phyloP scores from a whole-genome alignment of 2,329 filamentous ascomycete species.

The Fusarium marasasianum region DNA sequence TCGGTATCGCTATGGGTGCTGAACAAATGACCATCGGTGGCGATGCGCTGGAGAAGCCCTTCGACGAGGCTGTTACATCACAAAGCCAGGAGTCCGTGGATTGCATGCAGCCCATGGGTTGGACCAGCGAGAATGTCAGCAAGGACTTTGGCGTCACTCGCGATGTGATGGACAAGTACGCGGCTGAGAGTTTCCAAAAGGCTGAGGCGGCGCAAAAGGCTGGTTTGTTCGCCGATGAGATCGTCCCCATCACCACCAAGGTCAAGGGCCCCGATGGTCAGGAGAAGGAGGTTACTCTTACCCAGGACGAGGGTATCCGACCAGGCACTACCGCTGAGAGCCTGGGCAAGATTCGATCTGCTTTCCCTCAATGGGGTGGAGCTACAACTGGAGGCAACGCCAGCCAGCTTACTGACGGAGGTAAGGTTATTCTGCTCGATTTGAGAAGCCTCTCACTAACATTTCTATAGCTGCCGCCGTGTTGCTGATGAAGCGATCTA shows the following conservation, averaged over 20 bases:
- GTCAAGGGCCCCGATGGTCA: slow-evolving; percentile 87
- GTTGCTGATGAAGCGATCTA: slow-evolving; percentile 93
- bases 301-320: slow-evolving; percentile 89
- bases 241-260: slow-evolving; percentile 83
- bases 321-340: slow-evolving; percentile 87
- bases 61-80: slow-evolving; percentile 78
- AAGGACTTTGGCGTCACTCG: slow-evolving; percentile 87
- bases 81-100: slow-evolving; percentile 81
- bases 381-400: slow-evolving; percentile 92
- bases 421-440: slow-evolving; percentile 50
- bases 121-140: slow-evolving; percentile 96
- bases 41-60: slow-evolving; percentile 75
- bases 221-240: slow-evolving; percentile 93
- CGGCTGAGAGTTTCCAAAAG: slow-evolving; percentile 85
- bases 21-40: slow-evolving; percentile 86
- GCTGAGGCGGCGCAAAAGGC: slow-evolving; percentile 92
- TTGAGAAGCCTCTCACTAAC: slow-evolving; percentile 12
- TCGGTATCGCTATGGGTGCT: slow-evolving; percentile 87
- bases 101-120: slow-evolving; percentile 96
- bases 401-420: slow-evolving; percentile 93
- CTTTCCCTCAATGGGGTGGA: slow-evolving; percentile 90
- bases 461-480: slow-evolving; percentile 74
- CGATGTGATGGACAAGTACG: slow-evolving; percentile 83
- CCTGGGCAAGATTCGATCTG: slow-evolving; percentile 84
- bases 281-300: slow-evolving; percentile 79